Evolutionary conservation across 768 basidiomycete genomes (phyloP).

Genomic region (Boletus fagicola): DNA sequence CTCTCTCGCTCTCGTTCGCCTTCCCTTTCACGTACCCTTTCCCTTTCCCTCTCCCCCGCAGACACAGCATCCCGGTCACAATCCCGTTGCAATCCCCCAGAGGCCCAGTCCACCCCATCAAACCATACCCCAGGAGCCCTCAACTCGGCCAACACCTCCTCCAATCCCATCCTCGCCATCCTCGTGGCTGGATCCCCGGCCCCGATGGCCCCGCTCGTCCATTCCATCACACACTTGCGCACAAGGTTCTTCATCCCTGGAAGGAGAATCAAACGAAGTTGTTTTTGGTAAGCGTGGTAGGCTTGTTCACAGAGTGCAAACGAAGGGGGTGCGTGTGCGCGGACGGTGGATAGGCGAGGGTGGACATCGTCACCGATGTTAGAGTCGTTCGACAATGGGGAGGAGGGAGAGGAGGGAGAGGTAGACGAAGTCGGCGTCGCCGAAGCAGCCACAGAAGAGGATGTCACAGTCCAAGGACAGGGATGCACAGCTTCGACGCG

Average conservation of each 20-base stretch:
- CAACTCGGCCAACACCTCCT: constrained; percentile 58
- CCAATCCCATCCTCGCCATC: constrained; percentile 53
- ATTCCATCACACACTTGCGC: constrained; percentile 62
- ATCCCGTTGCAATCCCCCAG: constrained; percentile 23
- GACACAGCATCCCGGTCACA: constrained; percentile 42
- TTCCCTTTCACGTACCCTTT: constrained; percentile 34
- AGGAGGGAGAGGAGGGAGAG: constrained; percentile 24
- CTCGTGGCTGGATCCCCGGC: constrained; percentile 53
- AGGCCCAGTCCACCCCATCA: constrained; percentile 66
- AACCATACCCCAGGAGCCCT: constrained; percentile 65
- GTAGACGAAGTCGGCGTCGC: constrained; percentile 23
- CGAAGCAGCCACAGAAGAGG: constrained; percentile 12
- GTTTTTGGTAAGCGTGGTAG: constrained; percentile 54
- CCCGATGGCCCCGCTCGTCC: constrained; percentile 40
- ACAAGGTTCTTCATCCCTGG: constrained; percentile 72
- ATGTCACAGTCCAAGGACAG: constrained; percentile 55
- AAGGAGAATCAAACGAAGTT: constrained; percentile 57
- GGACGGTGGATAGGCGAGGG: constrained; percentile 47
- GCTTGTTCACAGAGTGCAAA: constrained; percentile 63
- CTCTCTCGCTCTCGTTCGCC: constrained; percentile 35
- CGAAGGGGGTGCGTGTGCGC: constrained; percentile 56
- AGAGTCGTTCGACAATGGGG: constrained; percentile 10
- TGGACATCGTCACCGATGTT: constrained; percentile 36
- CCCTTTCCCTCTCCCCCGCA: constrained; percentile 13
- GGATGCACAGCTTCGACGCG: constrained; percentile 43